These are phyloP conservation scores for Penicillium cosmopolitanum DNA, from an alignment of 495 filamentous ascomycete species.

Conservation along the genomic window DNA sequence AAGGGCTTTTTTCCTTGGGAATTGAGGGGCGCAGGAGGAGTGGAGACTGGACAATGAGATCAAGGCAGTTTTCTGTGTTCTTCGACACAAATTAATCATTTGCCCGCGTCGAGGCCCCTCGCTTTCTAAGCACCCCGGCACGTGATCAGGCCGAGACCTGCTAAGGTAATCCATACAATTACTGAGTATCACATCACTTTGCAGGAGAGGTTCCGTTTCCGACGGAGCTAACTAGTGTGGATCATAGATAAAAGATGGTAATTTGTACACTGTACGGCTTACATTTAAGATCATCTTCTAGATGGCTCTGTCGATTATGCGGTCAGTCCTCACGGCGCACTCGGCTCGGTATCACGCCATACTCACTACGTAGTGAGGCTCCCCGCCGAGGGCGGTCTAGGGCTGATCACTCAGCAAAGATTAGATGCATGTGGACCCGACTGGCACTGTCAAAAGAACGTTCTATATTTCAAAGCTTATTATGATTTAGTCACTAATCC, in stretches of 20 bases:
- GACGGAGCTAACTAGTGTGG: background rate
- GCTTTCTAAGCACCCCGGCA: constrained; percentile 34
- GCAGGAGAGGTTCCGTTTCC: background rate
- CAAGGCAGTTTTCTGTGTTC: constrained; percentile 24
- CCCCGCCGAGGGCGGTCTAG: background rate
- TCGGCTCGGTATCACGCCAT: constrained; percentile 8
- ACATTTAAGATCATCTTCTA: background rate
- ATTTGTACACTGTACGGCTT: background rate
- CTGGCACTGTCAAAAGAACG: background rate
- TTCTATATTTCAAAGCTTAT: constrained; percentile 1
- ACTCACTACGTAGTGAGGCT: background rate
- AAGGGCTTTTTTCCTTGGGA: constrained; percentile 19
- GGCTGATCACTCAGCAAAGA: constrained; percentile 1
- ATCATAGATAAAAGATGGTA: background rate
- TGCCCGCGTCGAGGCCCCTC: constrained; percentile 30
- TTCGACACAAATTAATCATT: constrained; percentile 27
- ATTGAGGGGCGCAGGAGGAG: constrained; percentile 19
- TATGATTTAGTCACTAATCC: background rate
- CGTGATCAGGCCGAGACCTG: constrained; percentile 30
- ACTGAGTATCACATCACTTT: constrained; percentile 15
- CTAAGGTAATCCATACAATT: background rate
- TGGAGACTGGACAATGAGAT: constrained; percentile 24
- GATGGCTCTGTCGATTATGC: background rate
- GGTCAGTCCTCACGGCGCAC: background rate
- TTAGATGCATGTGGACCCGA: constrained; percentile 1